A percentile compares a stretch with the other conserved stretches of the same genome.
Conservation (phyloP, 371 early-diverging fungal species). For the Mortierella sp. region DNA sequence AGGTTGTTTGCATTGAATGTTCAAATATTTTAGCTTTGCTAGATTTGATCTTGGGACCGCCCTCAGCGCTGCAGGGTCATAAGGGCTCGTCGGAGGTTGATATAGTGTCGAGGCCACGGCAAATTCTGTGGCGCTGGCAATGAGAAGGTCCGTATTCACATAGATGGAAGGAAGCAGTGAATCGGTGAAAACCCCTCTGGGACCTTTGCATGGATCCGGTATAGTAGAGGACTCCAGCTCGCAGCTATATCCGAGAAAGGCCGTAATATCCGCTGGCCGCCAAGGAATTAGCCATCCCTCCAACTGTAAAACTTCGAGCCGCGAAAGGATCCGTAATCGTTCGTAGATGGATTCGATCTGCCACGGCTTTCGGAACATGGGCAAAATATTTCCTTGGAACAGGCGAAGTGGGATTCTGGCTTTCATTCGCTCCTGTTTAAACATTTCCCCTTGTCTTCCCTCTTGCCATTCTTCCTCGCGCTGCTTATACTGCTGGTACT, state of each 20-base stretch:
- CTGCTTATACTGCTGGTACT: neutral
- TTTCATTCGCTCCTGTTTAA: neutral
- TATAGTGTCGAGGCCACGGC: neutral
- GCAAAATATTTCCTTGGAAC: neutral
- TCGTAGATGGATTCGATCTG: constrained; percentile 20
- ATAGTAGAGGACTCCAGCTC: neutral
- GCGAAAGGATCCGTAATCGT: constrained; percentile 9
- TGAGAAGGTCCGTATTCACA: no score
- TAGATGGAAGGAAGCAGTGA: neutral
- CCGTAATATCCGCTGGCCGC: constrained; percentile 20
- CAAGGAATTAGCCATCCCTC: constrained; percentile 30
- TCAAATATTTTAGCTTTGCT: neutral
- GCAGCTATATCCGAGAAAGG: neutral
- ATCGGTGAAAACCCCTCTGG: no score
- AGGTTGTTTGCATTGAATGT: neutral
- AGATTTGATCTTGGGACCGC: neutral
- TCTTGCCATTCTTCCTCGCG: neutral
- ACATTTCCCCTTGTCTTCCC: neutral
- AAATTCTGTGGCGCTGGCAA: neutral
- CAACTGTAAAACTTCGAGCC: constrained; percentile 20
- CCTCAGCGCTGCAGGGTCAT: neutral
- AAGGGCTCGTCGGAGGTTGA: neutral
- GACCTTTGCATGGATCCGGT: neutral
- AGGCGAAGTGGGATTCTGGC: neutral
- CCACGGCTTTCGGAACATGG: constrained; percentile 25